Conservation (phyloP, 2,329 filamentous ascomycete species). For the Beauveria caledonica region DNA sequence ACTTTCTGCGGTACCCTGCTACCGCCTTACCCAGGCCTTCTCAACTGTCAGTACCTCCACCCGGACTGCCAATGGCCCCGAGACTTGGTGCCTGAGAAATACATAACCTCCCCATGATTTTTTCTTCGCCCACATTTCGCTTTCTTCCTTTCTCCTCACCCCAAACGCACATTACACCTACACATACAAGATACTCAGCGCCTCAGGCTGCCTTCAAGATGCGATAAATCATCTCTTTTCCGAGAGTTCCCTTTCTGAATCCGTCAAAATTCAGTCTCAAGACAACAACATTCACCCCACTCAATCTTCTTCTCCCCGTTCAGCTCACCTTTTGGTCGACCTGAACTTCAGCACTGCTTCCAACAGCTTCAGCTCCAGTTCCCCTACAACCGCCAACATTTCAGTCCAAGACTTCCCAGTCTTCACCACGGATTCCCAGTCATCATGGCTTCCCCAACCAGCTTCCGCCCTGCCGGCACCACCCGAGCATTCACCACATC, state of each 20-base stretch:
- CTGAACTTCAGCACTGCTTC: conserved; percentile 61
- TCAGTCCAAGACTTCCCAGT: conserved; percentile 58
- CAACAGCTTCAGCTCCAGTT: conserved; percentile 50
- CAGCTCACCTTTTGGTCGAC: conserved; percentile 51
- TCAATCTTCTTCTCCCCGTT: conserved; percentile 31
- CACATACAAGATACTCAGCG: conserved; percentile 25
- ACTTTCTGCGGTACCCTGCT: neutral
- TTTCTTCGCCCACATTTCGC: conserved; percentile 17
- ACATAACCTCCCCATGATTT: conserved; percentile 30
- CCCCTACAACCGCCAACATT: conserved; percentile 50
- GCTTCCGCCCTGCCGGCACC: conserved; percentile 54
- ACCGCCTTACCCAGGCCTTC: neutral
- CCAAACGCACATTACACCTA: conserved; percentile 23
- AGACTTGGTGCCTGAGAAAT: conserved; percentile 39
- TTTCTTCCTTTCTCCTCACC: conserved; percentile 27
- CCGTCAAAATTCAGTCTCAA: conserved; percentile 47
- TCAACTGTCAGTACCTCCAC: conserved; percentile 13
- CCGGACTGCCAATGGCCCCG: conserved; percentile 12
- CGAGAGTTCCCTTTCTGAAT: conserved; percentile 27
- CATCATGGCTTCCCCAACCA: conserved; percentile 74
- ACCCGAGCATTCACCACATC: conserved; percentile 49
- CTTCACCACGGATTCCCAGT: conserved; percentile 76
- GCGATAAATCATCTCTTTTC: conserved; percentile 45
- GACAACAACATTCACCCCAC: conserved; percentile 36
- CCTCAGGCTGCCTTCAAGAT: conserved; percentile 42